These are phyloP conservation scores for Trametes elegans DNA, from an alignment of 768 basidiomycete species.

Conservation along the genomic window DNA sequence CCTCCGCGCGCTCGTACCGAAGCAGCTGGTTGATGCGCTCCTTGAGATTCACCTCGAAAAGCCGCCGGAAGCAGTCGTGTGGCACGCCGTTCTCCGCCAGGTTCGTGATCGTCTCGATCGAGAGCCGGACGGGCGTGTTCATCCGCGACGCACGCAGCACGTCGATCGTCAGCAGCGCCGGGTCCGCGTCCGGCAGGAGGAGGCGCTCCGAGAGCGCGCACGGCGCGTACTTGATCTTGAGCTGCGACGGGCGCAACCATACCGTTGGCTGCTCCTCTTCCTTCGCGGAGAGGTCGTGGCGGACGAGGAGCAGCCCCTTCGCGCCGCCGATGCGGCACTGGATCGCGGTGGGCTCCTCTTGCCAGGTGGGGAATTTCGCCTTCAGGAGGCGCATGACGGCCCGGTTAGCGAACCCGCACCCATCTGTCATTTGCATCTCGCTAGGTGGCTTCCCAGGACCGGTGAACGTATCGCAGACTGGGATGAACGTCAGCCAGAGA, in stretches of 20 bases:
- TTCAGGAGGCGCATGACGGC: conserved; percentile 38
- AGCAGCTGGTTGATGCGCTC: conserved; percentile 26
- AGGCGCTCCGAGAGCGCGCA: conserved; percentile 14
- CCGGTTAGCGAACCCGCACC: conserved; percentile 68
- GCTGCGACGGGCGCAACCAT: conserved; percentile 32
- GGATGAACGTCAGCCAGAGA: neutral
- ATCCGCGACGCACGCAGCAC: conserved; percentile 53
- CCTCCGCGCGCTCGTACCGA: conserved; percentile 3
- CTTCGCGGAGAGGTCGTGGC: conserved; percentile 20
- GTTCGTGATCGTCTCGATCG: conserved; percentile 60
- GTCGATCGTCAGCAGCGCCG: conserved; percentile 48
- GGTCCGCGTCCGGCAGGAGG: conserved; percentile 30
- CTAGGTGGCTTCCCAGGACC: conserved; percentile 24
- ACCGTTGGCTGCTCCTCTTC: conserved; percentile 17
- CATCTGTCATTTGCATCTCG: conserved; percentile 59
- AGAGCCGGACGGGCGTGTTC: conserved; percentile 44
- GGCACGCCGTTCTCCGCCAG: conserved; percentile 64
- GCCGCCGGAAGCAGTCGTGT: conserved; percentile 32
- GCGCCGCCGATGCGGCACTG: conserved; percentile 31
- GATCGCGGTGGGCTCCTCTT: conserved; percentile 27
- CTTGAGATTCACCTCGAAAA: conserved; percentile 18
- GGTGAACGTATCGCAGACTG: conserved; percentile 28
- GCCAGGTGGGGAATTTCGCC: conserved; percentile 21
- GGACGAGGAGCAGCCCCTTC: conserved; percentile 31
- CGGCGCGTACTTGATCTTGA: conserved; percentile 37